A percentile compares a stretch with the other conserved stretches of the same genome.
phyloP scores from a whole-genome alignment of 139 green algal species.

The Gonium pectorale region DNA sequence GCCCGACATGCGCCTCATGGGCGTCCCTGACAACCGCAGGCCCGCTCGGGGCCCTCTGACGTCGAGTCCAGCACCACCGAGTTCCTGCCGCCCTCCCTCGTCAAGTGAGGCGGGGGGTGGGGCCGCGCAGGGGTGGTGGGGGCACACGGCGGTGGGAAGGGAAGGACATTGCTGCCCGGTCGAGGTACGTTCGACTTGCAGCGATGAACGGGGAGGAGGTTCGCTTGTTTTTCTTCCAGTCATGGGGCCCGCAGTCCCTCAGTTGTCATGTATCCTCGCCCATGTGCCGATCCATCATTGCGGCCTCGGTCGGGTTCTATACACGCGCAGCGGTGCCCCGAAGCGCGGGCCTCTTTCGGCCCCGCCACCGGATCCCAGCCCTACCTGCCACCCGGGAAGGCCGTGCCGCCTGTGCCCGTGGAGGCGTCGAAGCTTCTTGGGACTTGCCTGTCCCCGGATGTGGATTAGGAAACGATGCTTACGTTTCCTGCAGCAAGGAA shows the following conservation, averaged over 20 bases:
- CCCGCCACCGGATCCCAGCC: too few species aligned
- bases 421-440: background rate
- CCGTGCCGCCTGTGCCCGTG: background rate
- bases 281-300: too few species aligned
- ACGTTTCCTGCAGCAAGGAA: too few species aligned
- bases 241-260: background rate
- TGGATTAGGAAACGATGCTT: background rate
- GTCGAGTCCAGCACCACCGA: background rate
- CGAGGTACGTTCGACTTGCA: background rate
- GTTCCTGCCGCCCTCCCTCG: slow-evolving; percentile 47
- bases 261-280: background rate
- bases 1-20: too few species aligned
- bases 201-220: background rate
- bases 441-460: background rate
- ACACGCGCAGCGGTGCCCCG: too few species aligned
- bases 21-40: background rate
- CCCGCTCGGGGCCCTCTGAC: background rate
- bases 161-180: background rate
- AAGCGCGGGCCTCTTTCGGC: too few species aligned
- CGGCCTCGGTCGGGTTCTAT: too few species aligned
- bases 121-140: background rate
- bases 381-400: background rate
- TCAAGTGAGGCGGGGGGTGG: background rate
- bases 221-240: background rate
- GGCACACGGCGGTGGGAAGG: too few species aligned